phyloP scores from a whole-genome alignment of 2,329 filamentous ascomycete genomes.

The Cladorrhinum sp. region DNA sequence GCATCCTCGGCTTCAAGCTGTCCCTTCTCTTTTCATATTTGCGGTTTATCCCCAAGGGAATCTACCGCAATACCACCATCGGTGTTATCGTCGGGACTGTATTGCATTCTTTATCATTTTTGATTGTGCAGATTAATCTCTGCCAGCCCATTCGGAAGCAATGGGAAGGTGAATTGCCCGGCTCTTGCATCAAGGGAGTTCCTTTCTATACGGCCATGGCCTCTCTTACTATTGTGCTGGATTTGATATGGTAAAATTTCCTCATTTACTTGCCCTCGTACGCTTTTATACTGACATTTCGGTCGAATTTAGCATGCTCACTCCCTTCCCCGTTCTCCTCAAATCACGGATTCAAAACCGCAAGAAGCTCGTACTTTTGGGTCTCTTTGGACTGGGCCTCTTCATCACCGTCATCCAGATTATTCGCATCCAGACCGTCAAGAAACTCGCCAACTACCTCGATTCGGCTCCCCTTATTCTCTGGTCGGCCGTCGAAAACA shows the following conservation, averaged over 20 bases:
- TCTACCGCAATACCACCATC: slow-evolving; percentile 35
- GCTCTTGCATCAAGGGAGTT: slow-evolving; percentile 38
- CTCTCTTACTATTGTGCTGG: slow-evolving; percentile 41
- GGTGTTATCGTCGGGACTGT: slow-evolving; percentile 35
- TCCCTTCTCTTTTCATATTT: slow-evolving; percentile 44
- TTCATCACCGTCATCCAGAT: slow-evolving; percentile 52
- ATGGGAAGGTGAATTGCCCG: slow-evolving; percentile 38
- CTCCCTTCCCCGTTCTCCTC: slow-evolving; percentile 41
- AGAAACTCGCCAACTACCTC: slow-evolving; percentile 41
- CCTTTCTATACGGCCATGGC: slow-evolving; percentile 44
- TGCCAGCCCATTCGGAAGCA: slow-evolving; percentile 40
- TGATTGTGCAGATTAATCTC: slow-evolving; percentile 36
- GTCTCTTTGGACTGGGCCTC: slow-evolving; percentile 47
- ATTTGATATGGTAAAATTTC: slow-evolving; percentile 37
- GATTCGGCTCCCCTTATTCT: slow-evolving; percentile 42
- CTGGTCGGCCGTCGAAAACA: slow-evolving; percentile 32
- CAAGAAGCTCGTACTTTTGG: slow-evolving; percentile 42
- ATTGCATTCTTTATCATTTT: slow-evolving; percentile 40
- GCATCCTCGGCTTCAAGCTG: slow-evolving; percentile 47
- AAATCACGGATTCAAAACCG: slow-evolving; percentile 36
- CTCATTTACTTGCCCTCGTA: neutral
- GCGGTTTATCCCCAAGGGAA: slow-evolving; percentile 41
- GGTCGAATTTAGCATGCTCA: slow-evolving; percentile 33
- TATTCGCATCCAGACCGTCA: slow-evolving; percentile 49
- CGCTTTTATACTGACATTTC: neutral